Conservation (phyloP, 202 grass and related monocot species). For the Bolboschoenoplectus hybrid region DNA sequence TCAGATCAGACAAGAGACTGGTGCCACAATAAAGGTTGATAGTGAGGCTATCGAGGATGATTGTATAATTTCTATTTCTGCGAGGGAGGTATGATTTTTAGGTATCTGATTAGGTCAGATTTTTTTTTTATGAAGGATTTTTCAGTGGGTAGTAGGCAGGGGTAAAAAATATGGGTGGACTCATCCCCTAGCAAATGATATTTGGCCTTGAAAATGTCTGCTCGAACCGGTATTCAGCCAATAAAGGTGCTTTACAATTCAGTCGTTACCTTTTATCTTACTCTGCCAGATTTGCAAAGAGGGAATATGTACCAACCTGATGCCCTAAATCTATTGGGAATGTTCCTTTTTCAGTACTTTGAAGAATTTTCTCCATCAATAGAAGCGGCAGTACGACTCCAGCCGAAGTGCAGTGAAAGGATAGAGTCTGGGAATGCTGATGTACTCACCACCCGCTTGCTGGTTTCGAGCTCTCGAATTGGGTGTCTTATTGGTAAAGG, state of each 20-base stretch:
- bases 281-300: neutral
- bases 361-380: constrained; percentile 93
- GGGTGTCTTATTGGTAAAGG: constrained; percentile 97
- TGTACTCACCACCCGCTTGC: constrained; percentile 81
- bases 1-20: constrained; percentile 96
- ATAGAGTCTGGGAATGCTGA: constrained; percentile 67
- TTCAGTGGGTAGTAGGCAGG: constrained; percentile 15
- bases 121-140: constrained; percentile 6
- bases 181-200: neutral
- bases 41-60: constrained; percentile 74
- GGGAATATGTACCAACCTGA: neutral
- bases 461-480: constrained; percentile 91
- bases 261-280: neutral
- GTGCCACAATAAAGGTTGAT: constrained; percentile 90
- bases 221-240: neutral
- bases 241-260: neutral
- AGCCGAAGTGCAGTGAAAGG: constrained; percentile 92
- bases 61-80: constrained; percentile 92
- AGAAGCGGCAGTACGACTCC: constrained; percentile 80
- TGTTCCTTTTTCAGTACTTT: constrained; percentile 67
- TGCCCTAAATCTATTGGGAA: neutral
- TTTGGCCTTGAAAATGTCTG: neutral
- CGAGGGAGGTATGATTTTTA: constrained; percentile 63
- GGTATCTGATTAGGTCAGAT: constrained; percentile 16
- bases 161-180: constrained; percentile 6